Base-by-base conservation (phyloP, 805 yeast genomes). In the Starmerella kuoi region DNA sequence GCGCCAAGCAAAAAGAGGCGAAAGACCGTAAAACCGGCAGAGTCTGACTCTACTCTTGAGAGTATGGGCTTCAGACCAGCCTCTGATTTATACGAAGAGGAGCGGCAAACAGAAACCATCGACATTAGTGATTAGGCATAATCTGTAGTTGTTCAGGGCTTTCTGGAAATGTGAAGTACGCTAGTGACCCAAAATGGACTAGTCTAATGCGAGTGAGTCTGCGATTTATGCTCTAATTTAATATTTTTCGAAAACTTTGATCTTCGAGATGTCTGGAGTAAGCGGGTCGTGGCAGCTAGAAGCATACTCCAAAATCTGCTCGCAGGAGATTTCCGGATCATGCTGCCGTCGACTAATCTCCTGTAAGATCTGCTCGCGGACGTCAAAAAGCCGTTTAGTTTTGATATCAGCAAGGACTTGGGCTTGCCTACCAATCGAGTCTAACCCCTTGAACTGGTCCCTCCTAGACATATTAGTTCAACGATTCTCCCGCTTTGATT, bases 291-390 rank as follows among this genome's bases (percentile, higher is more conserved):
- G 41, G 5, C 36, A 39, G 12, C 27, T 20, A 11, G 31, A 19
- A 18, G 31, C 32, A 27, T 18, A 38, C 12, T 31, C 28, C 11
- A 37, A 23, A 12, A 38, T 34, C 15, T 20, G 14, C 18, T 26
- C 26, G 39, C 41, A 31, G n/a, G 44, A 24, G 3, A 6, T 24
- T 14, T 15, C n/a, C 1, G 47, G 47, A 25, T 26, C 23, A 25
- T 32, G 17, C 24, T 39, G 42, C 30, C 42, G 30, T 22, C 38
- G 31, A 14, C 14, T 19, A 23, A 40, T 40, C 27, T 44, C 47
- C 14, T 27, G 26, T 11, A 44, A 35, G 12, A 44, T 27, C n/a
- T 36, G 39, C 30, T 44, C 38, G 1, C 38, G 35, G 2, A 31
- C 14, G 1, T 18, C 23, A 15, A 19, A 19, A 19, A 40, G 24